A percentile compares a stretch with the other conserved stretches of the same genome.
These are phyloP conservation scores for Ophiostoma australiae DNA, from an alignment of 2,329 filamentous ascomycete genomes.

Conservation along the genomic window DNA sequence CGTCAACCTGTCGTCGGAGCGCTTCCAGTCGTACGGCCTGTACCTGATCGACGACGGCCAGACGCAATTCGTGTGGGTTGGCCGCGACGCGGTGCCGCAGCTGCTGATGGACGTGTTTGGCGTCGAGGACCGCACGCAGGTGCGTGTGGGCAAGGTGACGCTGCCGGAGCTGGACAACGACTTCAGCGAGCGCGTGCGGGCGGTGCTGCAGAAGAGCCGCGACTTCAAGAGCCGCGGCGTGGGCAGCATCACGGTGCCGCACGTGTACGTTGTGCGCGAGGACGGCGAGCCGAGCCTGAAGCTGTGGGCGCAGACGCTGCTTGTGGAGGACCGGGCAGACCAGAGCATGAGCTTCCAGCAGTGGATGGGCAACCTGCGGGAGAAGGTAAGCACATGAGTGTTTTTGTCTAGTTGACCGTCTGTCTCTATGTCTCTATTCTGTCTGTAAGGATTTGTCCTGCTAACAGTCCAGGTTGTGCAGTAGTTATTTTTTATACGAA, in stretches of 20 bases:
- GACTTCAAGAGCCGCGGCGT: slow-evolving; percentile 83
- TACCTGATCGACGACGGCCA: slow-evolving; percentile 97
- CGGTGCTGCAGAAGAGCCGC: slow-evolving; percentile 84
- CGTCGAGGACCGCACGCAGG: slow-evolving; percentile 70
- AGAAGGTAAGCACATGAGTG: slow-evolving; percentile 65
- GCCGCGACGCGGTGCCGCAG: slow-evolving; percentile 85
- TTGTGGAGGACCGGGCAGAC: slow-evolving; percentile 92
- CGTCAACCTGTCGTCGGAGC: slow-evolving; percentile 80
- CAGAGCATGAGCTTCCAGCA: slow-evolving; percentile 89
- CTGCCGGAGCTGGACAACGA: slow-evolving; percentile 88
- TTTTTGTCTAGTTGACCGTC: background rate
- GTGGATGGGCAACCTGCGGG: slow-evolving; percentile 85
- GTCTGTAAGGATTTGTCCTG: background rate
- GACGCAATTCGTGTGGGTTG: slow-evolving; percentile 96
- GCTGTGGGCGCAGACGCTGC: slow-evolving; percentile 91
- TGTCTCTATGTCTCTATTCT: background rate
- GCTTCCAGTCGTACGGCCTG: slow-evolving; percentile 80
- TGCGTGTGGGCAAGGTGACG: slow-evolving; percentile 86
- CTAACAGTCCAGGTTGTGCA: slow-evolving; percentile 14
- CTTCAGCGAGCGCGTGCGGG: slow-evolving; percentile 90
- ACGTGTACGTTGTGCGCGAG: slow-evolving; percentile 88
- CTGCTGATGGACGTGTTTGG: slow-evolving; percentile 88
- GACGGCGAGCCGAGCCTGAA: slow-evolving; percentile 94
- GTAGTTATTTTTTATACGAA: background rate
- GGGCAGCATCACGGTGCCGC: slow-evolving; percentile 86